These are phyloP conservation scores for Symbiodinium pilosum DNA, from an alignment of 73 alveolate species.

Conservation along the genomic window DNA sequence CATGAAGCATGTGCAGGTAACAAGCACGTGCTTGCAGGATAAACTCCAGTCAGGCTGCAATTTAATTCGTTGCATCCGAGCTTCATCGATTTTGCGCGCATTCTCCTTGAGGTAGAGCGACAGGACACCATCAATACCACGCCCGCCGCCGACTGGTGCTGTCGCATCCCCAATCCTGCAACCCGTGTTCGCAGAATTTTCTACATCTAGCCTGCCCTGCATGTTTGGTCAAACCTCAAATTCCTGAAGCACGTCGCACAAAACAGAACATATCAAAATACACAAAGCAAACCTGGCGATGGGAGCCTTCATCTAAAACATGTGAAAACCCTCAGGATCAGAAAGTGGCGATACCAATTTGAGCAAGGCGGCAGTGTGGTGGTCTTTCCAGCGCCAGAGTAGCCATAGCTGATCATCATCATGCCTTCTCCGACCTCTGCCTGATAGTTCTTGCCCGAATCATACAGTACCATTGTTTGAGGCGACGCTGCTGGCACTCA, in stretches of 20 bases:
- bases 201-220: too few species aligned
- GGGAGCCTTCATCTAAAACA: too few species aligned
- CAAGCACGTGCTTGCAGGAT: too few species aligned
- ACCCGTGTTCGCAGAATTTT: neutral
- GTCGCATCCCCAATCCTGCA: slow-evolving; percentile 90
- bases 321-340: too few species aligned
- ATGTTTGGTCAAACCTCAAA: too few species aligned
- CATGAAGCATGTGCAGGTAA: too few species aligned
- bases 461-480: too few species aligned
- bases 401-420: slow-evolving; percentile 95
- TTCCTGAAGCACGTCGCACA: neutral
- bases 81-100: slow-evolving; percentile 31
- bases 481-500: too few species aligned
- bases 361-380: slow-evolving; percentile 58
- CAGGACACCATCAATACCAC: slow-evolving; percentile 67
- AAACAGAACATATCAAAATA: too few species aligned
- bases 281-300: too few species aligned
- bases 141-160: slow-evolving; percentile 79
- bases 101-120: slow-evolving; percentile 78
- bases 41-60: neutral
- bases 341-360: too few species aligned
- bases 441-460: too few species aligned
- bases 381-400: slow-evolving; percentile 88
- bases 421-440: slow-evolving; percentile 87
- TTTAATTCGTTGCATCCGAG: neutral